A percentile compares a stretch with the other conserved stretches of the same genome.
Conservation (phyloP, 2,329 filamentous ascomycete genomes). For the Mycosphaerella sp. region DNA sequence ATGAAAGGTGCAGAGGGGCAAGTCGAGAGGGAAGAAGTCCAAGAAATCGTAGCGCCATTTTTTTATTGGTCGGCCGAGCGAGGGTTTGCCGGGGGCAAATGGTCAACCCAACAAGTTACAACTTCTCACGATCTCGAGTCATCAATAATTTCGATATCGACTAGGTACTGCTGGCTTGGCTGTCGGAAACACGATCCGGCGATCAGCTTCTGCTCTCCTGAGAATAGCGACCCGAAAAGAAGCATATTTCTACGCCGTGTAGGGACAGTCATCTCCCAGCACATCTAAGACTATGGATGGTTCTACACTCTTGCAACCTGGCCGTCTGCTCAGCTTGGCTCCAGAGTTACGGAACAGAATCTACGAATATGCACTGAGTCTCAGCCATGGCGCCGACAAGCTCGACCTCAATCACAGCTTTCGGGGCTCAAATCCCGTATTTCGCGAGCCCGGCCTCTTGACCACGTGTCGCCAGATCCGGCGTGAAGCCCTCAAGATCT, state of each 20-base stretch:
- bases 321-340: slow-evolving; percentile 6
- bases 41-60: slow-evolving; percentile 1
- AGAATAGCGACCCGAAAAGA: too few relatives aligned
- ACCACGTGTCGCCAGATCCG: slow-evolving; percentile 9
- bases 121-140: not conserved
- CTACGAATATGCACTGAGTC: slow-evolving; percentile 14
- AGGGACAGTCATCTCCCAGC: not conserved
- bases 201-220: too few relatives aligned
- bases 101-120: not conserved
- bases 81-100: too few relatives aligned
- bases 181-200: too few relatives aligned
- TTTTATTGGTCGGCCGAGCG: not conserved
- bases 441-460: slow-evolving; percentile 7
- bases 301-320: not conserved
- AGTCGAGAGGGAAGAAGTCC: not conserved
- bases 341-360: slow-evolving; percentile 15
- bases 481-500: slow-evolving; percentile 8
- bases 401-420: slow-evolving; percentile 9
- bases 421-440: slow-evolving; percentile 1
- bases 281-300: not conserved
- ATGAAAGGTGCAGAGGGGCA: not conserved
- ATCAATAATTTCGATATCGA: slow-evolving; percentile 5
- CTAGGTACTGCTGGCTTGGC: not conserved
- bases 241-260: too few relatives aligned
- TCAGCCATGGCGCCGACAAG: not conserved